Conservation (phyloP, 2,329 filamentous ascomycete species). For the Aspergillus ochraceus region DNA sequence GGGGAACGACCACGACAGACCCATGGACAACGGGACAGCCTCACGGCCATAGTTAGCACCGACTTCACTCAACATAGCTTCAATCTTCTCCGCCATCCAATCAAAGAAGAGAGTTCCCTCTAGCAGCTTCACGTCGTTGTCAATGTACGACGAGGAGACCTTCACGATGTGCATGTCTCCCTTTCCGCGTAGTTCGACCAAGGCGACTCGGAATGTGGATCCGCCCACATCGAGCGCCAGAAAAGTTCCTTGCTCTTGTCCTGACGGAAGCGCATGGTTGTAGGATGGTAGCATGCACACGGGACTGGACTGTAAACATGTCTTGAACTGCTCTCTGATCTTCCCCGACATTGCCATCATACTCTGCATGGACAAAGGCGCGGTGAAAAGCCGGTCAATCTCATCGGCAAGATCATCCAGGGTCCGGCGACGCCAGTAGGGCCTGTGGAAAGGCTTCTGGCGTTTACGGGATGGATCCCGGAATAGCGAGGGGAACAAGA, state of each 20-base stretch:
- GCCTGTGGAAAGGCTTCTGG: slow-evolving; percentile 33
- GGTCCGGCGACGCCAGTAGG: slow-evolving; percentile 37
- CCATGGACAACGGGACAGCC: slow-evolving; percentile 53
- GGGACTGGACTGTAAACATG: slow-evolving; percentile 56
- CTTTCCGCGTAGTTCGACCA: slow-evolving; percentile 57
- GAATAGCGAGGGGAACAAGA: slow-evolving; percentile 42
- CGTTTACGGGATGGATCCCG: slow-evolving; percentile 31
- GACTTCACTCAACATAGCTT: slow-evolving; percentile 50
- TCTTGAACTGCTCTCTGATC: slow-evolving; percentile 53
- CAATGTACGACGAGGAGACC: slow-evolving; percentile 57
- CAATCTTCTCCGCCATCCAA: slow-evolving; percentile 65
- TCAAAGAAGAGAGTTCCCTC: slow-evolving; percentile 62
- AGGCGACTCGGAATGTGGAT: slow-evolving; percentile 64
- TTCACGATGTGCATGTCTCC: slow-evolving; percentile 56
- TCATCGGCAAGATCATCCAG: slow-evolving; percentile 42
- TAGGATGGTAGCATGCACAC: slow-evolving; percentile 67
- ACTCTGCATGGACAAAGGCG: slow-evolving; percentile 31
- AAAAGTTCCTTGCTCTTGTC: slow-evolving; percentile 60
- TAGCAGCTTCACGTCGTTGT: slow-evolving; percentile 55
- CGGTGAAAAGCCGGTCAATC: slow-evolving; percentile 38
- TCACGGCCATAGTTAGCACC: slow-evolving; percentile 41
- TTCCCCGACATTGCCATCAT: slow-evolving; percentile 47
- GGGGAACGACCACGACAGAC: slow-evolving; percentile 67
- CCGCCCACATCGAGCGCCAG: slow-evolving; percentile 65
- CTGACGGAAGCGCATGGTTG: slow-evolving; percentile 61